These are phyloP conservation scores for Penicillium odoratum DNA, from an alignment of 495 filamentous ascomycete genomes.

Conservation along the genomic window DNA sequence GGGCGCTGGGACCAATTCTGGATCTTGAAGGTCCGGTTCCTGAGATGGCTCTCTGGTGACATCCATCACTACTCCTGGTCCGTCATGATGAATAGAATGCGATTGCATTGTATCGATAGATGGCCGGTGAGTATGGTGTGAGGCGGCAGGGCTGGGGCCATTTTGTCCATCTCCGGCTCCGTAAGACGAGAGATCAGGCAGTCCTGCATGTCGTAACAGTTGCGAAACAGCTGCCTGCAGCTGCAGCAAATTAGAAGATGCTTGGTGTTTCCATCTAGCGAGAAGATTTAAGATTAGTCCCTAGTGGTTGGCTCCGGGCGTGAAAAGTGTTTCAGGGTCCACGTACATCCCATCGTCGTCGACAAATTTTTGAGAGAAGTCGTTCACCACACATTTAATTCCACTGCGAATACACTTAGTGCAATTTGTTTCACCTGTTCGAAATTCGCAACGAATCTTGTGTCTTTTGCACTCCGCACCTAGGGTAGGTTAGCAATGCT, in stretches of 20 bases:
- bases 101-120: constrained; percentile 32
- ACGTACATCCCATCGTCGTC: constrained; percentile 49
- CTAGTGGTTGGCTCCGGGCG: neutral
- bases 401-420: constrained; percentile 48
- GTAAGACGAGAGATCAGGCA: constrained; percentile 44
- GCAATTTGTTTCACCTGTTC: constrained; percentile 41
- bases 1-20: constrained; percentile 52
- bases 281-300: neutral
- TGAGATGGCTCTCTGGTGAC: constrained; percentile 54
- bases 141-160: constrained; percentile 35
- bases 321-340: neutral
- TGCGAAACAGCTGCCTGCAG: constrained; percentile 47
- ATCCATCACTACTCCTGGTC: constrained; percentile 37
- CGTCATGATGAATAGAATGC: constrained; percentile 29
- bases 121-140: constrained; percentile 27
- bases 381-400: constrained; percentile 50
- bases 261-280: constrained; percentile 47
- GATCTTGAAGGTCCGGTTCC: constrained; percentile 49
- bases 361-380: constrained; percentile 52
- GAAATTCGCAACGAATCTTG: constrained; percentile 50
- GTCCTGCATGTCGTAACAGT: constrained; percentile 40
- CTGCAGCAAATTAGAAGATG: constrained; percentile 40
- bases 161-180: constrained; percentile 30
- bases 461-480: constrained; percentile 51
- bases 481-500: constrained; percentile 16